Percentiles rank a stretch among this genome's conserved stretches.
These are phyloP conservation scores for Aureobasidium vineae DNA, from an alignment of 2,329 filamentous ascomycete genomes.

Conservation along the genomic window DNA sequence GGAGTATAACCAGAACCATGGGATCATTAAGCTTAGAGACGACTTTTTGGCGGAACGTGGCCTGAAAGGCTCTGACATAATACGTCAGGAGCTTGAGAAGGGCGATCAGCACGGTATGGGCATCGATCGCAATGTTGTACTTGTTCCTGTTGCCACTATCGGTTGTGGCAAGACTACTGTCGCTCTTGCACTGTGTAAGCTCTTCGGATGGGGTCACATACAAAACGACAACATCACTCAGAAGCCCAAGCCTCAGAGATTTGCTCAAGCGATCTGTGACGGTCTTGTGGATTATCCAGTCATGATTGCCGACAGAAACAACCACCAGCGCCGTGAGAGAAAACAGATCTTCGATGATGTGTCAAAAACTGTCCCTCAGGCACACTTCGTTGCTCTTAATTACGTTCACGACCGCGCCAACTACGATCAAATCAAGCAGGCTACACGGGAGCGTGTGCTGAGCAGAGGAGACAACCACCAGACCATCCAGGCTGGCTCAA, in stretches of 20 bases:
- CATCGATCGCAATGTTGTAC: slow-evolving; percentile 66
- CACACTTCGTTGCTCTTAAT: slow-evolving; percentile 79
- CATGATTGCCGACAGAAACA: slow-evolving; percentile 92
- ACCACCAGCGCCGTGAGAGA: slow-evolving; percentile 83
- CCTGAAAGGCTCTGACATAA: slow-evolving; percentile 83
- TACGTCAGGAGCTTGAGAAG: slow-evolving; percentile 65
- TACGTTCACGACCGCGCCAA: slow-evolving; percentile 73
- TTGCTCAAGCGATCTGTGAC: slow-evolving; percentile 68
- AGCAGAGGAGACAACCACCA: slow-evolving; percentile 94
- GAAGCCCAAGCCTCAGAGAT: slow-evolving; percentile 71
- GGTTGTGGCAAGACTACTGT: slow-evolving; percentile 97
- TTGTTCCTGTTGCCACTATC: slow-evolving; percentile 90
- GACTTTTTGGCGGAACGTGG: slow-evolving; percentile 83
- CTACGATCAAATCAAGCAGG: slow-evolving; percentile 67
- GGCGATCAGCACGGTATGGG: slow-evolving; percentile 53
- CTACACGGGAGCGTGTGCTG: slow-evolving; percentile 77
- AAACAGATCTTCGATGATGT: slow-evolving; percentile 84
- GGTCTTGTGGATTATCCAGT: slow-evolving; percentile 64
- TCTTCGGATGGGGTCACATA: slow-evolving; percentile 89
- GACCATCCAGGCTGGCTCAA: slow-evolving; percentile 84
- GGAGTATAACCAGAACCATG: slow-evolving; percentile 82
- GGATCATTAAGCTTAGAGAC: slow-evolving; percentile 86
- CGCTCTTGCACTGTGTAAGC: slow-evolving; percentile 72
- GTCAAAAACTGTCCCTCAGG: slow-evolving; percentile 57
- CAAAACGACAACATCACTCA: slow-evolving; percentile 96